Evolutionary conservation across 371 early-diverging fungal species (phyloP).

Genomic region (Mucor irregularis): DNA sequence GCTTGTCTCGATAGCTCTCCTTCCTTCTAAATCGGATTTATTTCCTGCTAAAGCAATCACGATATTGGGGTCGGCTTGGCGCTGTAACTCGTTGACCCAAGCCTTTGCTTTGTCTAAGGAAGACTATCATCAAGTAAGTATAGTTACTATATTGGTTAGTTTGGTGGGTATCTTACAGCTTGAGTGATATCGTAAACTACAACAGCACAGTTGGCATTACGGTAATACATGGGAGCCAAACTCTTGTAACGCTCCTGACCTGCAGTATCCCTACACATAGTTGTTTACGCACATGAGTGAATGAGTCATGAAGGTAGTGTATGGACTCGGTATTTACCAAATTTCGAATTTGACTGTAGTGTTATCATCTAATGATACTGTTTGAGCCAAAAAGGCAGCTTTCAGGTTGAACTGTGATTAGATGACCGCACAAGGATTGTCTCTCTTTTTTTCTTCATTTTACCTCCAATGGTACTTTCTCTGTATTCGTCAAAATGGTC

Average conservation of each 20-base stretch:
- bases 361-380: conserved; percentile 65
- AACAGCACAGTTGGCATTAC: conserved; percentile 95
- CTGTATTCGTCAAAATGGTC: conserved; percentile 97
- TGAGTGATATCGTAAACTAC: conserved; percentile 98
- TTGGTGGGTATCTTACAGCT: conserved; percentile 63
- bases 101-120: conserved; percentile 95
- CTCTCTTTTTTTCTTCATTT: too few relatives aligned
- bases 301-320: too few relatives aligned
- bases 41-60: conserved; percentile 97
- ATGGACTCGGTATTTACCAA: conserved; percentile 76
- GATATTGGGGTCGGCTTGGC: conserved; percentile 92
- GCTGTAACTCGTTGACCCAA: conserved; percentile 97
- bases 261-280: conserved; percentile 94
- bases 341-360: conserved; percentile 83
- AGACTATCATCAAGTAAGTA: conserved; percentile 45
- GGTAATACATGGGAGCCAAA: conserved; percentile 98
- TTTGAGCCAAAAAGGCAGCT: conserved; percentile 84
- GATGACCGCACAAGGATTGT: background rate
- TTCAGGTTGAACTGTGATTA: background rate
- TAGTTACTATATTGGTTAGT: conserved; percentile 1
- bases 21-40: conserved; percentile 83
- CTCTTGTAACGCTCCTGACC: conserved; percentile 94
- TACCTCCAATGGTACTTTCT: conserved; percentile 97
- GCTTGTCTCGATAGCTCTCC: conserved; percentile 71
- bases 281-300: too few relatives aligned